Conservation (phyloP, 2,329 filamentous ascomycete genomes). For the Rhexocercosporidium sp. region DNA sequence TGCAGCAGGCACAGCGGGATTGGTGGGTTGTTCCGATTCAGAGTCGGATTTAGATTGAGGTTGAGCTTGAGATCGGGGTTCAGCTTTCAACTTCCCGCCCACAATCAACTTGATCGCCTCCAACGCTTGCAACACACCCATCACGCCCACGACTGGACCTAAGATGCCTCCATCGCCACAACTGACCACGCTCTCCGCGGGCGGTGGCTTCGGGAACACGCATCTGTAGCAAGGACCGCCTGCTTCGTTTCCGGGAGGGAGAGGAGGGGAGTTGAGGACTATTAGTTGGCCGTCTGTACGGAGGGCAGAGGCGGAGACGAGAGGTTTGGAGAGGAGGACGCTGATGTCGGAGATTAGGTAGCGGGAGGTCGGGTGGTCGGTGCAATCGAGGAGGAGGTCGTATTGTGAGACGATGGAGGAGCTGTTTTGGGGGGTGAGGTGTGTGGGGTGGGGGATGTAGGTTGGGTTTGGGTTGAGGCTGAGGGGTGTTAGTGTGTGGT, state of each 20-base stretch:
- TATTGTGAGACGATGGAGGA: constrained; percentile 70
- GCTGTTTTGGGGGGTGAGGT: constrained; percentile 73
- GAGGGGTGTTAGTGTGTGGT: constrained; percentile 4
- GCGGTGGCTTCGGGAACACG: constrained; percentile 86
- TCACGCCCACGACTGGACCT: constrained; percentile 88
- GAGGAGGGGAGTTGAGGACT: constrained; percentile 81
- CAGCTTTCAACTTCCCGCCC: constrained; percentile 31
- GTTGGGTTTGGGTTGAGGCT: constrained; percentile 75
- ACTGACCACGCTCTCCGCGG: constrained; percentile 78
- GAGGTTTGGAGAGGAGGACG: constrained; percentile 76
- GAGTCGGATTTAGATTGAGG: background rate
- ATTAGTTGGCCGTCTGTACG: constrained; percentile 90
- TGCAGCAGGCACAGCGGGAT: constrained; percentile 29
- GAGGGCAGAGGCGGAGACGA: constrained; percentile 89
- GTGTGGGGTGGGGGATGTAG: constrained; percentile 66
- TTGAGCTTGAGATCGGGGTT: too few species aligned
- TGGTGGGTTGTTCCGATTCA: constrained; percentile 4
- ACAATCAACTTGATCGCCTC: constrained; percentile 87
- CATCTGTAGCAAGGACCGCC: constrained; percentile 93
- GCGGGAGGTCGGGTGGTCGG: constrained; percentile 87
- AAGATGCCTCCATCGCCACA: constrained; percentile 94
- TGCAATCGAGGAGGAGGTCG: constrained; percentile 91
- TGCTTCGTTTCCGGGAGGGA: constrained; percentile 56
- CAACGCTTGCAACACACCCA: constrained; percentile 91
- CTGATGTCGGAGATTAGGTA: constrained; percentile 93